These are phyloP conservation scores for Prototheca cutis DNA, from an alignment of 163 green algal species.

Conservation along the genomic window DNA sequence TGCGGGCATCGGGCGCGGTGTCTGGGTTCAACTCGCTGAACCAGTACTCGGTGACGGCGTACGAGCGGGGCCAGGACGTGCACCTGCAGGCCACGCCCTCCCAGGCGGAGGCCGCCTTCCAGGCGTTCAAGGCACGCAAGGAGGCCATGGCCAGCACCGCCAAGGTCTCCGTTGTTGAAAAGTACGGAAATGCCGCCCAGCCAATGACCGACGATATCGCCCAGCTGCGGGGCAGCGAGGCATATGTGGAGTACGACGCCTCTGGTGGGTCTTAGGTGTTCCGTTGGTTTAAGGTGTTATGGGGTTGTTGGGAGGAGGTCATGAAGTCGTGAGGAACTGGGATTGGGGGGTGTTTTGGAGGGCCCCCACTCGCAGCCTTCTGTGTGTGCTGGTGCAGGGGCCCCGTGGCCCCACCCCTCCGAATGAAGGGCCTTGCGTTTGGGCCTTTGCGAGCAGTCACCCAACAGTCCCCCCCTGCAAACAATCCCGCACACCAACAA, in stretches of 20 bases:
- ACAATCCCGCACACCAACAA: not conserved
- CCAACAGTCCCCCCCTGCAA: not conserved
- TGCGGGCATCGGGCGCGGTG: conserved; percentile 57
- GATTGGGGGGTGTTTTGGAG: no score
- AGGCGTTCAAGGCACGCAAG: conserved; percentile 90
- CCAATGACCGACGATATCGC: conserved; percentile 53
- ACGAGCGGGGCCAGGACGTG: conserved; percentile 73
- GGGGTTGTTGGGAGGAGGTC: no score
- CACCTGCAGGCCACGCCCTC: conserved; percentile 63
- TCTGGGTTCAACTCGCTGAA: conserved; percentile 76
- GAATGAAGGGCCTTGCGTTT: no score
- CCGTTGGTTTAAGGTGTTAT: no score
- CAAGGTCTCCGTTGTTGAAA: conserved; percentile 61
- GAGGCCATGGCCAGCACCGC: conserved; percentile 28
- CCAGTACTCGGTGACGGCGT: conserved; percentile 70
- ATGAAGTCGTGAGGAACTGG: no score
- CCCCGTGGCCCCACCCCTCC: no score
- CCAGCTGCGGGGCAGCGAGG: conserved; percentile 64
- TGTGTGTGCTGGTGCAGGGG: no score
- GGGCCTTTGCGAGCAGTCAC: not conserved
- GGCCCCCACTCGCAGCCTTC: no score
- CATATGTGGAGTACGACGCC: conserved; percentile 94
- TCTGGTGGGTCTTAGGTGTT: no score
- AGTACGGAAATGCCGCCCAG: conserved; percentile 77
- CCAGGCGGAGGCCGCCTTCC: conserved; percentile 81